Evolutionary conservation across 1,284 basidiomycete genomes (phyloP), one percentile per base, ranked within the genome.

Genomic region (Erythrobasidium hasegawianum): DNA sequence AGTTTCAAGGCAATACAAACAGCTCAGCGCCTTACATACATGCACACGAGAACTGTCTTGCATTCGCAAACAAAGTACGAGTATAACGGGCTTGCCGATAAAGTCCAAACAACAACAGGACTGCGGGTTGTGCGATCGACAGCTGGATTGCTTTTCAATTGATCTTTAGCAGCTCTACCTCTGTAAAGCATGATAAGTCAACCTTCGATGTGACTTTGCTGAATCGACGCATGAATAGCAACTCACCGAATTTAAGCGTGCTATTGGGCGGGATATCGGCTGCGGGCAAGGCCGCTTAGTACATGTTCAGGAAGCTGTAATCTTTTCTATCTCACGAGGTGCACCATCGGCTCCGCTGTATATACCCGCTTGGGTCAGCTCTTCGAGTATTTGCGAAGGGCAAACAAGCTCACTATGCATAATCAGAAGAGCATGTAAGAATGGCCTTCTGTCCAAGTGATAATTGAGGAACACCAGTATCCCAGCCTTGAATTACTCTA

Each of bases 401-500:
- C n/a, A n/a, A n/a, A n/a, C n/a, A 22, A 7, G 26, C 50, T 22
- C 26, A 53, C 50, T 53, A 53, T 53, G 50, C 50, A 27, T 29
- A 59, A 47, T 47, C 29, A 41, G 43, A 18, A 50, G 56, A 49
- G 24, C 52, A 68, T 41, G 52, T 68, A 53, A 39, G 70, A 66
- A 57, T 67, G 62, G 75, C 70, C 29, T 64, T 56, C 61, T 64
- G 38, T 13, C 52, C 43, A 47, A 56, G 58, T 60, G 89, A 90
- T 71, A 91, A 78, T 79, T 88, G 82, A 16, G 82, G 83, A 33
- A 91, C 87, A 66, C 85, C 69, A 87, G 69, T 45, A 27, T 72
- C 71, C 71, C 71, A 72, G 47, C 90, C 90, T 77, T 83, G 86
- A 79, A 92, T 92, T 62, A 92, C 89, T 76, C 85, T 85, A 40